phyloP scores from a whole-genome alignment of 2,329 filamentous ascomycete species.

The Alternaria brassicae region DNA sequence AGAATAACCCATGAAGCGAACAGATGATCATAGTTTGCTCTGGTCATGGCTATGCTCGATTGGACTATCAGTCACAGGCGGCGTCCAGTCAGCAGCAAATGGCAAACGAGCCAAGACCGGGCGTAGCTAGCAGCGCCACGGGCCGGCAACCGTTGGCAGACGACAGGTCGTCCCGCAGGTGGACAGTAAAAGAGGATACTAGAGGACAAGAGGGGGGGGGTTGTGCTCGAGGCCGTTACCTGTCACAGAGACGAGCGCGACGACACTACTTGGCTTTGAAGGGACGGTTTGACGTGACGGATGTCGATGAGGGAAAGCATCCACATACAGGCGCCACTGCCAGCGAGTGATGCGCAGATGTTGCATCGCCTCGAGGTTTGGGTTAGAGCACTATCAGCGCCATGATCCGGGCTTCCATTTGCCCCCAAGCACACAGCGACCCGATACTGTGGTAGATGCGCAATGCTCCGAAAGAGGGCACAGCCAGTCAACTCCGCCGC shows the following conservation, averaged over 20 bases:
- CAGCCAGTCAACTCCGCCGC: slow-evolving; percentile 25
- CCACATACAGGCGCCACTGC: slow-evolving; percentile 29
- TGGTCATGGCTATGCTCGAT: slow-evolving; percentile 31
- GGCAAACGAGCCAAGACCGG: slow-evolving; percentile 30
- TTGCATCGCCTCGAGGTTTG: slow-evolving; percentile 36
- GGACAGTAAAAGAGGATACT: slow-evolving; percentile 22
- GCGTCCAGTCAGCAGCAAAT: slow-evolving; percentile 39
- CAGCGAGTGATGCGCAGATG: slow-evolving; percentile 32
- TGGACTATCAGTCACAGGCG: slow-evolving; percentile 33
- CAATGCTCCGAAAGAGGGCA: slow-evolving; percentile 47
- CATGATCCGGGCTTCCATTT: slow-evolving; percentile 41
- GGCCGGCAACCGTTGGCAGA: slow-evolving; percentile 42
- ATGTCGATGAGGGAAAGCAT: slow-evolving; percentile 15
- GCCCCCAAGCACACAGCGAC: slow-evolving; percentile 31
- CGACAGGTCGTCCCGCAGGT: slow-evolving; percentile 34
- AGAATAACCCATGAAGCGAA: slow-evolving; percentile 49
- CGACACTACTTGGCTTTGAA: slow-evolving; percentile 25
- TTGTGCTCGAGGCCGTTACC: slow-evolving; percentile 41
- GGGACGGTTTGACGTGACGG: slow-evolving; percentile 18
- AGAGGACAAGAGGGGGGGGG: slow-evolving; percentile 20
- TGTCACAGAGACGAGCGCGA: slow-evolving; percentile 41
- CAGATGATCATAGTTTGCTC: slow-evolving; percentile 47
- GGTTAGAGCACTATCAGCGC: slow-evolving; percentile 34
- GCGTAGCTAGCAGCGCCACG: slow-evolving; percentile 41
- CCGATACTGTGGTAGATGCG: slow-evolving; percentile 44